Conservation (phyloP, 352 stramenopile genomes). For the Thraustochytrium sp. region DNA sequence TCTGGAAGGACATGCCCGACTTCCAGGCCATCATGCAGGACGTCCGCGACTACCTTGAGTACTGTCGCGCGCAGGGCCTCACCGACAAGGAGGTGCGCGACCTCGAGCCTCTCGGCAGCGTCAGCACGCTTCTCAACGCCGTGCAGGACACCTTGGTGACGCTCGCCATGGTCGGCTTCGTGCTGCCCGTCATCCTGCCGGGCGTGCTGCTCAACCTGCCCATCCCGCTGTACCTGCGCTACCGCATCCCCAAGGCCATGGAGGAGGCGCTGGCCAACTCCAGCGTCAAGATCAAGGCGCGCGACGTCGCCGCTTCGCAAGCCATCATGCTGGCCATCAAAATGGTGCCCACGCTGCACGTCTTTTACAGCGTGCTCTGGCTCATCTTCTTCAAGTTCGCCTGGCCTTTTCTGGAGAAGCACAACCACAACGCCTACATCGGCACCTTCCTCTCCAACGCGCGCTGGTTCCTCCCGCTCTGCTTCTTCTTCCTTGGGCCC, state of each 20-base stretch:
- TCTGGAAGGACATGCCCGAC: conserved; percentile 36
- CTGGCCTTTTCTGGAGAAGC: conserved; percentile 1
- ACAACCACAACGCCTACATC: background rate
- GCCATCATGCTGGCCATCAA: conserved; percentile 65
- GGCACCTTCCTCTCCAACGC: background rate
- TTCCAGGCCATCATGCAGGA: conserved; percentile 9
- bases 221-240: conserved; percentile 73
- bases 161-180: conserved; percentile 61
- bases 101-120: background rate
- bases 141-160: background rate
- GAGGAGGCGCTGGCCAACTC: conserved; percentile 71
- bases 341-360: conserved; percentile 5
- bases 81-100: conserved; percentile 45
- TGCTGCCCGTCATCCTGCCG: conserved; percentile 59
- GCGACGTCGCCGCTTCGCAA: conserved; percentile 81
- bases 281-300: conserved; percentile 80
- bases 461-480: background rate
- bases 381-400: conserved; percentile 3
- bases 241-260: conserved; percentile 74
- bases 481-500: conserved; percentile 23
- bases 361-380: background rate
- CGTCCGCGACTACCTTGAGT: conserved; percentile 38
- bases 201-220: conserved; percentile 54
- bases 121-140: background rate
- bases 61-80: conserved; percentile 50